These are phyloP conservation scores for Paecilomyces formosus DNA, from an alignment of 2,329 filamentous ascomycete species.

Conservation along the genomic window DNA sequence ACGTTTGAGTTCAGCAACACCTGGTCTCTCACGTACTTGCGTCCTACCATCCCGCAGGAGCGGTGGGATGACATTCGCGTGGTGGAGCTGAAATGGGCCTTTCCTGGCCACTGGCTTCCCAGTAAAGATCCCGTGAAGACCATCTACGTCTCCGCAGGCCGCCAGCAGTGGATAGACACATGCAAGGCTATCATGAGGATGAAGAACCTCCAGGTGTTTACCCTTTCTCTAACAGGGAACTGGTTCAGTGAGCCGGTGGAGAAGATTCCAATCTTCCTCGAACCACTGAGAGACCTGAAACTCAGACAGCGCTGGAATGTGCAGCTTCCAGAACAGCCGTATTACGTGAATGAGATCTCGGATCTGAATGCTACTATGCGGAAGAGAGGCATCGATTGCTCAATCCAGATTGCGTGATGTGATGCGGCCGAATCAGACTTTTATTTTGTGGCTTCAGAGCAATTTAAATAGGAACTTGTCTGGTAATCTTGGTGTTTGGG, in stretches of 20 bases:
- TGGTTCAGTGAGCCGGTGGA: conserved; percentile 32
- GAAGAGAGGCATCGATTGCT: conserved; percentile 25
- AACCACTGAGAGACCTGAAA: conserved; percentile 22
- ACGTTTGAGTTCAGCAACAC: conserved; percentile 33
- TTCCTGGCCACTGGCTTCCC: conserved; percentile 32
- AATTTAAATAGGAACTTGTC: not conserved
- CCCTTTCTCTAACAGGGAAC: conserved; percentile 21
- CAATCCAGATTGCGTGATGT: conserved; percentile 10
- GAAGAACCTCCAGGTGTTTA: conserved; percentile 20
- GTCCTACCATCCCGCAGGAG: conserved; percentile 22
- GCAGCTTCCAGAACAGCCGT: conserved; percentile 24
- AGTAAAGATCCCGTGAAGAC: conserved; percentile 32
- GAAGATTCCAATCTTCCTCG: conserved; percentile 27
- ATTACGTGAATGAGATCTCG: conserved; percentile 23
- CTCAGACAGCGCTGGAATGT: conserved; percentile 21
- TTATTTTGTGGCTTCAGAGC: not conserved
- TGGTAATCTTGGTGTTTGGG: not conserved
- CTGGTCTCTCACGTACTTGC: conserved; percentile 32
- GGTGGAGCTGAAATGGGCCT: conserved; percentile 32
- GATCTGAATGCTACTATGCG: conserved; percentile 21
- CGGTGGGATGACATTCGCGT: conserved; percentile 22
- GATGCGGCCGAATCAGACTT: not conserved
- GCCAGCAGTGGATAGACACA: conserved; percentile 29
- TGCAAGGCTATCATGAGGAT: conserved; percentile 20
- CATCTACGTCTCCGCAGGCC: conserved; percentile 30